Evolutionary conservation across 2,329 filamentous ascomycete species (phyloP).

Genomic region (Aspergillus phoenicis): DNA sequence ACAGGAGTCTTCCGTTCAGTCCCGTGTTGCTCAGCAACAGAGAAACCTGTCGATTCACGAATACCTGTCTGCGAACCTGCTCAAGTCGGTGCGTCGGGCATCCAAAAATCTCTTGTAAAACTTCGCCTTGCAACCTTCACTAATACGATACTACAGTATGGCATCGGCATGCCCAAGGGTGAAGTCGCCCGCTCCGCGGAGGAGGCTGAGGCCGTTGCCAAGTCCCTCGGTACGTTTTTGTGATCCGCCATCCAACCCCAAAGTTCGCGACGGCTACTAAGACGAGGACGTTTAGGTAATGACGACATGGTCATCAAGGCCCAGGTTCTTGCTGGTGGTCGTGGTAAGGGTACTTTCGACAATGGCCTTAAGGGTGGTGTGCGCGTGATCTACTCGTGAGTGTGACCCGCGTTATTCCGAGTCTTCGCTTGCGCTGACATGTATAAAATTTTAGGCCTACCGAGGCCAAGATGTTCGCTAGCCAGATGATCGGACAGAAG

Average conservation of each 20-base stretch:
- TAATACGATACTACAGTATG: constrained; percentile 66
- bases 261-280: constrained; percentile 11
- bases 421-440: constrained; percentile 16
- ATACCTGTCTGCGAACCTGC: constrained; percentile 91
- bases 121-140: constrained; percentile 14
- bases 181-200: constrained; percentile 77
- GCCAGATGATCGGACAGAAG: constrained; percentile 99
- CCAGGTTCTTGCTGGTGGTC: constrained; percentile 94
- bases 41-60: constrained; percentile 96
- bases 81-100: constrained; percentile 61
- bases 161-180: constrained; percentile 88
- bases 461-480: constrained; percentile 93
- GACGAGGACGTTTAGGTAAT: constrained; percentile 52
- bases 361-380: constrained; percentile 99
- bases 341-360: constrained; percentile 97
- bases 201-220: constrained; percentile 90
- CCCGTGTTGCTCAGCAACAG: constrained; percentile 69
- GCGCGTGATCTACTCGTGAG: constrained; percentile 92
- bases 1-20: constrained; percentile 60
- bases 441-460: constrained; percentile 61
- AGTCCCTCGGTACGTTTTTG: constrained; percentile 70
- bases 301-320: constrained; percentile 99
- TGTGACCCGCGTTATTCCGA: constrained; percentile 16
- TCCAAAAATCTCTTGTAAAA: not conserved
- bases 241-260: constrained; percentile 3